Base-by-base conservation (phyloP, 2,329 filamentous ascomycete species). In the Colletotrichum sp. region DNA sequence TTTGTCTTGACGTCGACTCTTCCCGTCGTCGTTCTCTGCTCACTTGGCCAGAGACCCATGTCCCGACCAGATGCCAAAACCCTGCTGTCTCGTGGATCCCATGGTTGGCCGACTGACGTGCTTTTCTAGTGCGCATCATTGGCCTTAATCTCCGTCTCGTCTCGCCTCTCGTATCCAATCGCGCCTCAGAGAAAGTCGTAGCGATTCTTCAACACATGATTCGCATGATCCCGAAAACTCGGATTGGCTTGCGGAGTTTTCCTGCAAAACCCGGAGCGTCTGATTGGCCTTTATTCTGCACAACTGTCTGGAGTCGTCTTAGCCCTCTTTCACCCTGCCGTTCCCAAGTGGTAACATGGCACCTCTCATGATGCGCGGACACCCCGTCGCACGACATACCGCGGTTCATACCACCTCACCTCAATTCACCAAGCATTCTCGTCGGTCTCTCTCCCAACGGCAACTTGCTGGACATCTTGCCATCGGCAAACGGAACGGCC, bases 141-240 rank as follows among this genome's bases (percentile, higher is more conserved):
- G 73, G 76, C 39, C 36, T 62, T 63, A 32, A 67, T 36, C 44
- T 19, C 61, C 34, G 3, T 44, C 61, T 49, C 70, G n/a, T 59
- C 66, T 52, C 25, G 12, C n/a, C 11, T 9, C 9, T 36, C 25
- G 30, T 44, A 19, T 29, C 62, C 75, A 74, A 78, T 68, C 29
- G 39, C 12, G 22, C 16, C 49, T 25, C 29, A 69, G 44, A 69
- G 39, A 72, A 75, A 55, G 44, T n/a, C 72, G 78, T 75, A 77
- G 69, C 71, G 62, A 63, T 78, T 78, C 75, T 78, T 74, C 78
- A 76, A 78, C 80, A 81, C 80, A 82, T 84, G 81, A 84, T 84
- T 84, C 81, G 80, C 80, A 83, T 77, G 73, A 79, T 78, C 76
- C 80, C 80, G 81, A 75, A 75, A 76, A 71, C 78, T 75, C 78